A percentile compares a stretch with the other conserved stretches of the same genome.
phyloP scores from a whole-genome alignment of 139 green algal species.

The Microglena sp. region DNA sequence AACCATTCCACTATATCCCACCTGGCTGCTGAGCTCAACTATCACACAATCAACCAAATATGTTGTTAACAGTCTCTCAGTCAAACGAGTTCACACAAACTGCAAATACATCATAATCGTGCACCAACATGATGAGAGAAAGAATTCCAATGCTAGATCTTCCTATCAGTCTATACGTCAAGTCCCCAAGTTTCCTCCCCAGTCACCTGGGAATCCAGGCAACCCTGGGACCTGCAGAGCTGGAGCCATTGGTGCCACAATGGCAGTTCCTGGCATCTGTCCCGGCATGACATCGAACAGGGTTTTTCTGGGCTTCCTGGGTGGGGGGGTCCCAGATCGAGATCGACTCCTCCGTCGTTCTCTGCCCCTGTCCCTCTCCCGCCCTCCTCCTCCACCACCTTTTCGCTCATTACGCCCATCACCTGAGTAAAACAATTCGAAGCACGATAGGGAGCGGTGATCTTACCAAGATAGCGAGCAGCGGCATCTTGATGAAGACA shows the following conservation, averaged over 20 bases:
- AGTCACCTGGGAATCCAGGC: neutral
- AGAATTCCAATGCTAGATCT: neutral
- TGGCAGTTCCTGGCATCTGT: conserved; percentile 1
- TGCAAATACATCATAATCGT: neutral
- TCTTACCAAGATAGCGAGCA: no score
- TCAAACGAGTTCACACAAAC: no score
- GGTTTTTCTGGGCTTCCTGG: conserved; percentile 5
- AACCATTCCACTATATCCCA: no score
- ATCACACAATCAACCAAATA: no score
- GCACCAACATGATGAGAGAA: neutral
- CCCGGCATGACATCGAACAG: conserved; percentile 10
- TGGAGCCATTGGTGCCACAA: neutral
- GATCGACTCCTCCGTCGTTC: neutral
- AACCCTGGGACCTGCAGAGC: no score
- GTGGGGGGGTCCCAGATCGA: conserved; percentile 1
- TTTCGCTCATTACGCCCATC: no score
- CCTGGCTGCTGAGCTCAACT: no score
- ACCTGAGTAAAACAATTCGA: no score
- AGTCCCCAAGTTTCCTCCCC: neutral
- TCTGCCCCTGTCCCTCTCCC: neutral
- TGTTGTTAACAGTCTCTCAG: no score
- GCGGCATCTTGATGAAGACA: no score
- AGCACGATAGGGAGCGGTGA: no score
- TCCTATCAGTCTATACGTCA: neutral
- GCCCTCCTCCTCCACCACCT: neutral